Evolutionary conservation across 1,284 basidiomycete species (phyloP).

Genomic region (Rugosomyces carneus): DNA sequence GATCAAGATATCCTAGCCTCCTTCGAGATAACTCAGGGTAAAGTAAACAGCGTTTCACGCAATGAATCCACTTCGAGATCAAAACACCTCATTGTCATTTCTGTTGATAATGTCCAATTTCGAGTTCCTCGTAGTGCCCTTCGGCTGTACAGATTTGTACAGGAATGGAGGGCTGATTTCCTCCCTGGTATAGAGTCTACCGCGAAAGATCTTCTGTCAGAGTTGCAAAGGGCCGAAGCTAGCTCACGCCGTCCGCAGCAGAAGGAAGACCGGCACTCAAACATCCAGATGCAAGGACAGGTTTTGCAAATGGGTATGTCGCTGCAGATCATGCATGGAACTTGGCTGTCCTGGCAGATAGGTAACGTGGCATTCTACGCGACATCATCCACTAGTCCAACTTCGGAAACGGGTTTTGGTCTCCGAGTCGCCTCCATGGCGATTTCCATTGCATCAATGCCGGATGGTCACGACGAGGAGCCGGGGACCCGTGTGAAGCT

Average conservation of each 20-base stretch:
- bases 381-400: conserved; percentile 34
- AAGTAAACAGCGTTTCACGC: conserved; percentile 37
- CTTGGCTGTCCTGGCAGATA: conserved; percentile 73
- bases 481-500: conserved; percentile 49
- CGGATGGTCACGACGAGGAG: conserved; percentile 28
- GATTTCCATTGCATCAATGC: conserved; percentile 54
- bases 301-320: conserved; percentile 46
- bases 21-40: conserved; percentile 41
- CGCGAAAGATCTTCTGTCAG: conserved; percentile 57
- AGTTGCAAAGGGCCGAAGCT: conserved; percentile 41
- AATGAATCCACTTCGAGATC: conserved; percentile 35
- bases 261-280: conserved; percentile 21
- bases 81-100: conserved; percentile 38
- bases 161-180: conserved; percentile 77
- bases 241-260: conserved; percentile 23
- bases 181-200: conserved; percentile 64
- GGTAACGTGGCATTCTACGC: conserved; percentile 43
- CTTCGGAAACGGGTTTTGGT: conserved; percentile 45
- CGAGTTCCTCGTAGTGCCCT: conserved; percentile 75
- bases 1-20: conserved; percentile 57
- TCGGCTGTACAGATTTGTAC: conserved; percentile 66
- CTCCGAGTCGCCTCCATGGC: conserved; percentile 57
- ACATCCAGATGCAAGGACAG: conserved; percentile 46
- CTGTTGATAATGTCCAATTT: conserved; percentile 41
- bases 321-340: conserved; percentile 78